These are phyloP conservation scores for Umbelopsis sp. DNA, from an alignment of 192 early-diverging fungal species.

Conservation along the genomic window DNA sequence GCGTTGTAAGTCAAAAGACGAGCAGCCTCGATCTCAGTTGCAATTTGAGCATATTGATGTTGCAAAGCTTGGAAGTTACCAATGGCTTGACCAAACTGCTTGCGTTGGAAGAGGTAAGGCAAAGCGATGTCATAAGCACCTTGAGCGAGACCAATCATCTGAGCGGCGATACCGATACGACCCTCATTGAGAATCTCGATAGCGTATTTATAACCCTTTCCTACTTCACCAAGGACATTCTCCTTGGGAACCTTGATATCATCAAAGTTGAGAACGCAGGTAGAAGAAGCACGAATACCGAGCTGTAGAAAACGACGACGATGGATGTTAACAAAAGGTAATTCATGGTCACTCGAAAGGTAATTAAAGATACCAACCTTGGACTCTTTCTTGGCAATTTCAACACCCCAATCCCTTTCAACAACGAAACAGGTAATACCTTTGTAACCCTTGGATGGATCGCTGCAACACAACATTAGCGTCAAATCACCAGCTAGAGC, in stretches of 20 bases:
- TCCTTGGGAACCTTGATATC: constrained; percentile 79
- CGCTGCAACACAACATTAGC: constrained; percentile 29
- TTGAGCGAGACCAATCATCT: constrained; percentile 97
- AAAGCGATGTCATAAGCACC: constrained; percentile 87
- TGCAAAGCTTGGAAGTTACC: constrained; percentile 83
- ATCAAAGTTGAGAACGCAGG: constrained; percentile 93
- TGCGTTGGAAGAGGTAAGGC: constrained; percentile 93
- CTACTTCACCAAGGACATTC: constrained; percentile 91
- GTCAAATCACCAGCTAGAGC: not conserved
- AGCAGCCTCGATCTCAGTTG: constrained; percentile 95
- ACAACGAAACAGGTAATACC: constrained; percentile 98
- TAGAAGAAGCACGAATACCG: constrained; percentile 95
- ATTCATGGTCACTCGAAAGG: not conserved
- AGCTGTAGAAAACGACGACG: constrained; percentile 50
- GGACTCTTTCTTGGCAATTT: constrained; percentile 92
- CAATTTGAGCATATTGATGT: constrained; percentile 72
- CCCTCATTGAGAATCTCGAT: constrained; percentile 99
- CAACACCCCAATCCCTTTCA: constrained; percentile 73
- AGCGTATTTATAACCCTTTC: constrained; percentile 98
- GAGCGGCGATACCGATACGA: constrained; percentile 96
- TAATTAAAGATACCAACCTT: constrained; percentile 50
- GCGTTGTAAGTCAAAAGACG: constrained; percentile 97
- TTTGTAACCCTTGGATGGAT: constrained; percentile 91
- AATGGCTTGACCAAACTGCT: constrained; percentile 86
- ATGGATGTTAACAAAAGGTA: too few relatives aligned